Base-by-base conservation (phyloP, 192 early-diverging fungal genomes). In the Entomortierella chlamydospora region DNA sequence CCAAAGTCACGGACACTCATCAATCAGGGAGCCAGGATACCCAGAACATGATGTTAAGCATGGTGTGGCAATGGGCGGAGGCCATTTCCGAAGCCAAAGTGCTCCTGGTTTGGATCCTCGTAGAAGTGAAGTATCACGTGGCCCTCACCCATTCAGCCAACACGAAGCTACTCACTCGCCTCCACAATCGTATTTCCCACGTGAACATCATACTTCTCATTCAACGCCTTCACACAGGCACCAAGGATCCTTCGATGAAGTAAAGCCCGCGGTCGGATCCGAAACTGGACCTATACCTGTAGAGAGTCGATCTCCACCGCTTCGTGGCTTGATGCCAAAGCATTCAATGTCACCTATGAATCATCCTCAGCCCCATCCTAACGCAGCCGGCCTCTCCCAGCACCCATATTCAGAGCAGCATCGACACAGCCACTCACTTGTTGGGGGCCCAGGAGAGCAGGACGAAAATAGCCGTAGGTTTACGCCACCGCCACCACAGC, bases 11-110 rank as follows among this genome's bases (percentile, higher is more conserved):
- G 64, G 64, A 4, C 52, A 39, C 37, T n/a, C 34, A 33, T 23
- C 61, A 18, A 42, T 23, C 18, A 57, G 62, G 28, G 61, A 65
- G 18, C 57, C 55, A 33, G 71, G 63, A n/a, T 65, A 65, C 17
- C 37, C 39, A 12, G 71, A 72, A 11, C 42, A 71, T 56, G 72
- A 67, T 30, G 17, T 50, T 22, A 74, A 74, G 28, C 65, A 68
- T 41, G 65, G 73, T 1, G 1, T 52, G 15, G 4, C 51, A 13
- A 60, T 52, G 45, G 51, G 51, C 31, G 76, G 68, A 47, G 76
- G 76, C 13, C 76, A 79, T 25, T 59, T 66, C 57, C 76, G 76
- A 25, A 79, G 76, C n/a, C 76, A 79, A 23, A 70, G 68, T 53
- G 76, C 76, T 8, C 76, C 76, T n/a, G 76, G 76, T 13, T 49